These are phyloP conservation scores for Cetraspora pellucida DNA, from an alignment of 192 early-diverging fungal genomes.

Conservation along the genomic window DNA sequence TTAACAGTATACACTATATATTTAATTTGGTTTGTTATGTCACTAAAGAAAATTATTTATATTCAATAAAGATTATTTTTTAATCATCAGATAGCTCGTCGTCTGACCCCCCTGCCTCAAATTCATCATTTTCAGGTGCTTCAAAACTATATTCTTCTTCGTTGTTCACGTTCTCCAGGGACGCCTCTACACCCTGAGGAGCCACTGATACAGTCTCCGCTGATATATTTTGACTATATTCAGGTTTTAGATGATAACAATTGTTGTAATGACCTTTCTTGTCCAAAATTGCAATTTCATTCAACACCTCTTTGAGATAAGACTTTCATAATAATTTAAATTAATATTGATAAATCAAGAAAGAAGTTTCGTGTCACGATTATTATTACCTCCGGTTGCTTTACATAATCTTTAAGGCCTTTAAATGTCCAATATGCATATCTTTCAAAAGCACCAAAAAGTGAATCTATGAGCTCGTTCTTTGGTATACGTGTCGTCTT, in stretches of 20 bases:
- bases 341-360: background rate
- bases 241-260: constrained; percentile 83
- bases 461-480: constrained; percentile 79
- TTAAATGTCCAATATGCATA: constrained; percentile 86
- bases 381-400: constrained; percentile 70
- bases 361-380: background rate
- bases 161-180: constrained; percentile 35
- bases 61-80: too few species aligned
- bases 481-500: constrained; percentile 84
- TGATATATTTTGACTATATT: constrained; percentile 61
- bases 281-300: constrained; percentile 78
- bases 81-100: constrained; percentile 19
- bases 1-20: too few species aligned
- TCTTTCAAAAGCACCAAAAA: constrained; percentile 81
- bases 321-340: constrained; percentile 37
- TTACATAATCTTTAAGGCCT: constrained; percentile 75
- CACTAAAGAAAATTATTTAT: too few species aligned
- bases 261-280: constrained; percentile 82
- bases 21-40: too few species aligned
- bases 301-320: constrained; percentile 83
- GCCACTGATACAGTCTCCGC: constrained; percentile 35
- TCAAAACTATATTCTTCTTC: constrained; percentile 31
- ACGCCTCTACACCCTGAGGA: background rate
- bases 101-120: constrained; percentile 47
- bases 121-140: constrained; percentile 43